These are phyloP conservation scores for Myxozyma sirexii DNA, from an alignment of 805 yeast genomes.

Conservation along the genomic window DNA sequence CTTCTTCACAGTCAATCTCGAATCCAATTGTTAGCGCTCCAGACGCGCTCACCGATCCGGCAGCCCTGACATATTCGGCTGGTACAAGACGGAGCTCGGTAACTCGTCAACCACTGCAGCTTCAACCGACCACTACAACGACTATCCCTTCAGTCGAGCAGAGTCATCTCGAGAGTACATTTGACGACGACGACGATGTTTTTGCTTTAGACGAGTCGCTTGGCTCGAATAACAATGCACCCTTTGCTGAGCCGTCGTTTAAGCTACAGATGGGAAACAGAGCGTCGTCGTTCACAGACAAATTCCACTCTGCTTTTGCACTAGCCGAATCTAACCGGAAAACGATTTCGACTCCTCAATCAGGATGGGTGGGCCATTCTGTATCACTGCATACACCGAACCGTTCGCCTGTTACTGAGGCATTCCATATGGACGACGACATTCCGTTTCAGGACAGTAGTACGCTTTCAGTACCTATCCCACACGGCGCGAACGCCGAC, in stretches of 20 bases:
- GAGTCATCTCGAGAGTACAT: background rate
- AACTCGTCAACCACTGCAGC: conserved; percentile 2
- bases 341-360: conserved; percentile 4
- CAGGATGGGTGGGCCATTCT: conserved; percentile 25
- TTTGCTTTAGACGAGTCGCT: conserved; percentile 27
- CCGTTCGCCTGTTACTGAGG: background rate
- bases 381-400: conserved; percentile 16
- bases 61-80: background rate
- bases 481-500: background rate
- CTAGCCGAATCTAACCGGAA: background rate
- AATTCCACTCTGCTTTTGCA: conserved; percentile 6
- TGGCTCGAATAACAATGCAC: background rate
- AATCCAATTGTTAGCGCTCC: background rate
- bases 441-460: background rate
- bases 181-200: conserved; percentile 22
- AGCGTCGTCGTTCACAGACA: conserved; percentile 14
- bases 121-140: background rate
- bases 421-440: conserved; percentile 1
- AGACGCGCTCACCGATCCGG: background rate
- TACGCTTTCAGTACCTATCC: background rate
- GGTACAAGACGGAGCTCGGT: background rate
- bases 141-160: background rate
- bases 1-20: background rate
- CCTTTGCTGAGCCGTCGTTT: conserved; percentile 7
- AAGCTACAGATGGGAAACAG: conserved; percentile 1